A percentile compares a stretch with the other conserved stretches of the same genome.
Conservation (phyloP, 2,329 filamentous ascomycete species). For the Penicillium sp. region DNA sequence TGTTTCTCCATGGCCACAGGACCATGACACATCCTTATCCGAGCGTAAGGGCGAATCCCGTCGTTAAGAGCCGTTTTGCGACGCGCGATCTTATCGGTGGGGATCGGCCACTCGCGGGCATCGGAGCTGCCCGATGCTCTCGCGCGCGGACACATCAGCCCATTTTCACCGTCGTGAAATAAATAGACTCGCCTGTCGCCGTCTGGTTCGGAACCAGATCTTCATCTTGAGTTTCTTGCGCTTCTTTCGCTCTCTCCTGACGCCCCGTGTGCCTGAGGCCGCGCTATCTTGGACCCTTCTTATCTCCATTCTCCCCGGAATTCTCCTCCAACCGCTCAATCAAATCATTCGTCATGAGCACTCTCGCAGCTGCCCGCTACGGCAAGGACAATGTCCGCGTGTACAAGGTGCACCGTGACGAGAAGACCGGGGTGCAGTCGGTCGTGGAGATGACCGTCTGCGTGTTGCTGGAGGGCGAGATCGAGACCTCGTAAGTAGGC, state of each 20-base stretch:
- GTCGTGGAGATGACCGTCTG: constrained; percentile 95
- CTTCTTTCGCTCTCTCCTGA: too few relatives aligned
- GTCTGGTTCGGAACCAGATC: not conserved
- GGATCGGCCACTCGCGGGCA: constrained; percentile 33
- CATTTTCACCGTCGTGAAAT: constrained; percentile 15
- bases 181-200: constrained; percentile 11
- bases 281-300: too few relatives aligned
- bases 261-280: too few relatives aligned
- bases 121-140: constrained; percentile 39
- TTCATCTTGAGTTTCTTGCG: not conserved
- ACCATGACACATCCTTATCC: too few relatives aligned
- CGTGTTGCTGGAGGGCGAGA: constrained; percentile 87
- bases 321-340: too few relatives aligned
- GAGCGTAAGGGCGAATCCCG: too few relatives aligned
- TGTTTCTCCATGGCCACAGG: too few relatives aligned
- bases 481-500: constrained; percentile 68
- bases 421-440: constrained; percentile 71
- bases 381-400: constrained; percentile 94
- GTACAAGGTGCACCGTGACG: constrained; percentile 86
- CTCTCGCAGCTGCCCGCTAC: constrained; percentile 48
- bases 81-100: constrained; percentile 31
- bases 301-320: too few relatives aligned
- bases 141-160: constrained; percentile 14
- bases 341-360: constrained; percentile 29
- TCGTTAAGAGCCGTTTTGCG: too few relatives aligned